These are phyloP conservation scores for Poronia punctata DNA, from an alignment of 495 filamentous ascomycete species.

Conservation along the genomic window DNA sequence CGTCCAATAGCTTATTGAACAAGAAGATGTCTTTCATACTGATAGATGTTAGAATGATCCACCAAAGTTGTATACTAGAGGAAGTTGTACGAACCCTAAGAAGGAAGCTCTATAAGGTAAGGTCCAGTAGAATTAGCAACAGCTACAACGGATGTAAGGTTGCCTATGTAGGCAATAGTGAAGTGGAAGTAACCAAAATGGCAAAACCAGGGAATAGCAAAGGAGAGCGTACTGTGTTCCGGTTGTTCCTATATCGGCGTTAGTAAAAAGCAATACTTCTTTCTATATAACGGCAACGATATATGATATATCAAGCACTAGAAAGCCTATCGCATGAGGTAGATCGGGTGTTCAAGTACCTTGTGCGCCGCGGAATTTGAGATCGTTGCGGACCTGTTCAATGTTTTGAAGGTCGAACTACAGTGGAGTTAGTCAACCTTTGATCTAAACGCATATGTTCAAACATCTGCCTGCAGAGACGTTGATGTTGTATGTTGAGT, in stretches of 20 bases:
- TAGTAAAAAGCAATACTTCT: too few species aligned
- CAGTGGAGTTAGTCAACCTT: background rate
- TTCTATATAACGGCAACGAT: too few species aligned
- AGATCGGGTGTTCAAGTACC: constrained; percentile 57
- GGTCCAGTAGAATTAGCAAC: constrained; percentile 13
- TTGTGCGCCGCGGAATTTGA: constrained; percentile 80
- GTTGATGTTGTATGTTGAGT: background rate
- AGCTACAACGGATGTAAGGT: constrained; percentile 4
- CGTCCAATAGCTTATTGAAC: background rate
- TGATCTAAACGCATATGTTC: background rate
- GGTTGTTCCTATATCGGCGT: constrained; percentile 32
- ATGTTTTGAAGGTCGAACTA: constrained; percentile 67
- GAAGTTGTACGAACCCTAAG: constrained; percentile 37
- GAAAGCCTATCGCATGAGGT: constrained; percentile 2
- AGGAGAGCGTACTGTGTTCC: constrained; percentile 28
- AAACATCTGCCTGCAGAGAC: background rate
- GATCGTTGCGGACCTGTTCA: constrained; percentile 61
- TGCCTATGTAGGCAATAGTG: too few species aligned
- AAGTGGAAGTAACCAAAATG: too few species aligned
- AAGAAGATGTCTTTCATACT: constrained; percentile 1
- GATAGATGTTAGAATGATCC: background rate
- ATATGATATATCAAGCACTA: too few species aligned
- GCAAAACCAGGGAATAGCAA: background rate
- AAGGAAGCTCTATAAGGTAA: constrained; percentile 72
- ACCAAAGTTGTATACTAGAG: background rate